Evolutionary conservation across 2,329 filamentous ascomycete genomes (phyloP).

Genomic region (Elsinoe arachidis): DNA sequence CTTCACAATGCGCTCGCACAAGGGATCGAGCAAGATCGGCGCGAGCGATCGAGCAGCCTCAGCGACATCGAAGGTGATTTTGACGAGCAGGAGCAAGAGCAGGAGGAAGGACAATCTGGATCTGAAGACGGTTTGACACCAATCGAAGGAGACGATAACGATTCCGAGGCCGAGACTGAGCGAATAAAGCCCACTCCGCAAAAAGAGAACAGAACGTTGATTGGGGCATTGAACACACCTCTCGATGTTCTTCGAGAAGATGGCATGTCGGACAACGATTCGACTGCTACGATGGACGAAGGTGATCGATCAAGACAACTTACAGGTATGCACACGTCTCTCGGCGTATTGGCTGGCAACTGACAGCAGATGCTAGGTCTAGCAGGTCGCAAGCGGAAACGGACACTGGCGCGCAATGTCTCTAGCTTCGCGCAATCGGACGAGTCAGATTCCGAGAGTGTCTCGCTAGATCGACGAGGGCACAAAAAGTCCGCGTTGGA

Average conservation of each 20-base stretch:
- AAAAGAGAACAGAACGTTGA: slow-evolving; percentile 4
- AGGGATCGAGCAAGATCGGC: slow-evolving; percentile 3
- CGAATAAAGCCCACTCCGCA: slow-evolving; percentile 64
- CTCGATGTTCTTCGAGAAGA: neutral
- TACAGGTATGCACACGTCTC: neutral
- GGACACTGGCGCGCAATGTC: slow-evolving; percentile 28
- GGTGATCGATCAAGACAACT: slow-evolving; percentile 58
- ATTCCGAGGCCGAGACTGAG: slow-evolving; percentile 89
- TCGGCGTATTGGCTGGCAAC: neutral
- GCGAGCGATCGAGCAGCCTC: slow-evolving; percentile 69
- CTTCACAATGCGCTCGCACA: slow-evolving; percentile 20
- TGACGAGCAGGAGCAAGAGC: slow-evolving; percentile 40
- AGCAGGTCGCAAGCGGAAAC: slow-evolving; percentile 37
- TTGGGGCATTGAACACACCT: neutral
- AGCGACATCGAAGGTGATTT: slow-evolving; percentile 86
- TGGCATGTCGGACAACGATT: slow-evolving; percentile 51
- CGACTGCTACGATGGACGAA: slow-evolving; percentile 89
- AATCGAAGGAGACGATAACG: slow-evolving; percentile 45
- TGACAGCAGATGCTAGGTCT: slow-evolving; percentile 10
- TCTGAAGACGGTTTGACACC: slow-evolving; percentile 8
- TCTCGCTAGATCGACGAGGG: slow-evolving; percentile 17
- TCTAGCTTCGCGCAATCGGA: slow-evolving; percentile 31
- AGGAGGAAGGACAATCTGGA: slow-evolving; percentile 14
- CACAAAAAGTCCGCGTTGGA: slow-evolving; percentile 1
- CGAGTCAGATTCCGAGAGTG: slow-evolving; percentile 27